phyloP scores from a whole-genome alignment of 306 rosid genomes.

The Acmispon strigosus region DNA sequence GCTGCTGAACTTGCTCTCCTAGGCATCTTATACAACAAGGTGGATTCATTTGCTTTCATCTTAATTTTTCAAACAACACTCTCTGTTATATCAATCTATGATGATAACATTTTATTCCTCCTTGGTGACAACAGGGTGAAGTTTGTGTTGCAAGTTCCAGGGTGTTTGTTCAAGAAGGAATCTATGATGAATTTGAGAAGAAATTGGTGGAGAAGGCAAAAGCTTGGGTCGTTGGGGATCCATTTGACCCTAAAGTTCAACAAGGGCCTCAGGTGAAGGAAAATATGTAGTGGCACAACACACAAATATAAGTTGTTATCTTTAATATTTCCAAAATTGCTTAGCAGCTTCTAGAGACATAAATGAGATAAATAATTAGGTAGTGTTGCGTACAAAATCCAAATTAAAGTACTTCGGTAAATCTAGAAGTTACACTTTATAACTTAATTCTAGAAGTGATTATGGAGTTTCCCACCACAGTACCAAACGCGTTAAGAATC shows the following conservation, averaged over 20 bases:
- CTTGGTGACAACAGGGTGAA: constrained; percentile 50
- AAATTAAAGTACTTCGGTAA: too few species aligned
- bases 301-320: too few species aligned
- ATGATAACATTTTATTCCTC: background rate
- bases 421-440: too few species aligned
- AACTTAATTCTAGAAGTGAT: too few species aligned
- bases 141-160: constrained; percentile 65
- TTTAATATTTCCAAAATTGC: too few species aligned
- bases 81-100: background rate
- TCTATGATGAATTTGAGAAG: constrained; percentile 62
- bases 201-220: constrained; percentile 51
- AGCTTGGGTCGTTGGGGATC: constrained; percentile 71
- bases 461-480: too few species aligned
- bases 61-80: background rate
- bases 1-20: constrained; percentile 62
- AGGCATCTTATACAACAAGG: constrained; percentile 65
- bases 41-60: background rate
- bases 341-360: too few species aligned
- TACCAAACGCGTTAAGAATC: too few species aligned
- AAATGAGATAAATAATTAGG: too few species aligned
- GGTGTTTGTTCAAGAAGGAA: constrained; percentile 74
- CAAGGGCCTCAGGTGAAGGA: constrained; percentile 75
- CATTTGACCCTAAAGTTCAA: constrained; percentile 65
- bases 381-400: too few species aligned
- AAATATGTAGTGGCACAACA: background rate